A percentile compares a stretch with the other conserved stretches of the same genome.
Conservation (phyloP, 176 grass and related monocot genomes). For the Aegilops longissima region DNA sequence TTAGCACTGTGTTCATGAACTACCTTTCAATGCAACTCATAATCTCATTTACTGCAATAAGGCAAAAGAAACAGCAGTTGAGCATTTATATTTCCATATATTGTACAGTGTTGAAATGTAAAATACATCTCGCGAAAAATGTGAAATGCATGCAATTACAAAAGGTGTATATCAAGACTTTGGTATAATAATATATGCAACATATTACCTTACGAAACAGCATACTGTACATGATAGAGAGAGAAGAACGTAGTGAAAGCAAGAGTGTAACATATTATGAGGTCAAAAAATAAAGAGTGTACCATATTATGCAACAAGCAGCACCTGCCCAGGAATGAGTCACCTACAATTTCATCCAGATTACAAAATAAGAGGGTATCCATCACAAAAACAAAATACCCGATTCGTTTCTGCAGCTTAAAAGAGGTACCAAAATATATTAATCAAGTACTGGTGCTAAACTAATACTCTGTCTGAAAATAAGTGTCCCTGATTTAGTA, state of each 20-base stretch:
- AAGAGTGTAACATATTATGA: neutral
- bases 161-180: neutral
- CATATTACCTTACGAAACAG: neutral
- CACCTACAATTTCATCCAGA: neutral
- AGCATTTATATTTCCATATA: neutral
- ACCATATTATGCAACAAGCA: neutral
- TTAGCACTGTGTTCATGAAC: constrained; percentile 6
- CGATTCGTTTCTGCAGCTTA: neutral
- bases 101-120: neutral
- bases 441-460: neutral
- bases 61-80: constrained; percentile 1
- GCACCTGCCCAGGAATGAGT: neutral
- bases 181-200: neutral
- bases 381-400: neutral
- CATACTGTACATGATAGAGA: neutral
- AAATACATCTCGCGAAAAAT: neutral
- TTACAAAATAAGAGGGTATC: neutral
- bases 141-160: neutral
- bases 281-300: neutral
- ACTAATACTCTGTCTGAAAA: neutral
- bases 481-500: too few relatives aligned
- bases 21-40: neutral
- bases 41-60: constrained; percentile 14
- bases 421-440: neutral
- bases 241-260: neutral